Conservation (phyloP, 73 alveolate genomes). For the Effrenium voratum region DNA sequence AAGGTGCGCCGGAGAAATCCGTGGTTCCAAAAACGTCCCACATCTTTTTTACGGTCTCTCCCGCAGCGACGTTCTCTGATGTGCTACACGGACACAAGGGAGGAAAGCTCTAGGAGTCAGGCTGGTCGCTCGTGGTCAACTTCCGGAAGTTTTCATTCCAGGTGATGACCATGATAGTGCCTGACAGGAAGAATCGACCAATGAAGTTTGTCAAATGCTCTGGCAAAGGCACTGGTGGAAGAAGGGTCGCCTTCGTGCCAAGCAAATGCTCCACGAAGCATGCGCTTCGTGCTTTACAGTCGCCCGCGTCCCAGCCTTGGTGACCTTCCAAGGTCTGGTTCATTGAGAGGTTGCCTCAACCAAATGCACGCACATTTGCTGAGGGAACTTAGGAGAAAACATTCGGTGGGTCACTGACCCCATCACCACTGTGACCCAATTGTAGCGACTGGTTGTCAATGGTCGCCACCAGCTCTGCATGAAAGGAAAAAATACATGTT, state of each 20-base stretch:
- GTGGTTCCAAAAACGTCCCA: too few species aligned
- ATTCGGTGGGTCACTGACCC: not conserved
- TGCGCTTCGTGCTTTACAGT: not conserved
- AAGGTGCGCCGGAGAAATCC: not conserved
- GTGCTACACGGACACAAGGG: not conserved
- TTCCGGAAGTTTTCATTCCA: constrained; percentile 97
- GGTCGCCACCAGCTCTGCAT: too few species aligned
- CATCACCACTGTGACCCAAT: not conserved
- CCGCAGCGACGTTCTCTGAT: not conserved
- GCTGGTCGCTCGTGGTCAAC: constrained; percentile 96
- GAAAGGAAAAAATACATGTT: too few species aligned
- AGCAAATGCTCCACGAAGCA: not conserved
- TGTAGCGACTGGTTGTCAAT: too few species aligned
- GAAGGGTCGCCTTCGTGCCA: not conserved
- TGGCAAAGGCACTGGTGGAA: not conserved
- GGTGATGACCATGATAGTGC: constrained; percentile 94
- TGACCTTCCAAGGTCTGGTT: constrained; percentile 98
- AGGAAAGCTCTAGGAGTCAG: not conserved
- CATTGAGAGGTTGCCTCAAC: constrained; percentile 97
- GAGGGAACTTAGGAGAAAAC: not conserved
- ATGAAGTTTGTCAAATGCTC: not conserved
- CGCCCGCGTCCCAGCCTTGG: constrained; percentile 84
- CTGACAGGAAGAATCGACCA: not conserved
- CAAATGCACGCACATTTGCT: too few species aligned
- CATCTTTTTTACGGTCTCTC: not conserved